Conservation (phyloP, 148 eudicot species). For the Limonium bicolor region DNA sequence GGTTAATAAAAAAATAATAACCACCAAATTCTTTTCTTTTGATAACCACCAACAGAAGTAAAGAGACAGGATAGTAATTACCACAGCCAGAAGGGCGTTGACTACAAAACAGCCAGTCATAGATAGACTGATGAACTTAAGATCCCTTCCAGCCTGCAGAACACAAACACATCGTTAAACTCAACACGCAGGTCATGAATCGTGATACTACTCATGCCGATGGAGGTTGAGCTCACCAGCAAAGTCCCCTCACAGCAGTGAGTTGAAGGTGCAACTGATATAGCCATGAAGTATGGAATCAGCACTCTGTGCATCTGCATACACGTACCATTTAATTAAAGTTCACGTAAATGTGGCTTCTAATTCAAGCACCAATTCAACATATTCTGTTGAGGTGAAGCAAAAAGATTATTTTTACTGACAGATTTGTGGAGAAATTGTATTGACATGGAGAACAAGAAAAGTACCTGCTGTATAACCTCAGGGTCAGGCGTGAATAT, state of each 20-base stretch:
- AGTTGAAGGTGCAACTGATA: slow-evolving; percentile 61
- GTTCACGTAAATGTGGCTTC: too few relatives aligned
- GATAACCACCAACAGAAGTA: too few relatives aligned
- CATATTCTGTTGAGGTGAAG: too few relatives aligned
- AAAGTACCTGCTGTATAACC: slow-evolving; percentile 72
- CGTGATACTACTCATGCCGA: too few relatives aligned
- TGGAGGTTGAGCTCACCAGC: slow-evolving; percentile 48
- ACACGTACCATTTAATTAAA: too few relatives aligned
- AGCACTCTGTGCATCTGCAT: slow-evolving; percentile 83
- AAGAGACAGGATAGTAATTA: slow-evolving; percentile 17
- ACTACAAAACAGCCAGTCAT: slow-evolving; percentile 60
- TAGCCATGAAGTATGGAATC: slow-evolving; percentile 69
- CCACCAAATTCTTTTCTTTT: too few relatives aligned
- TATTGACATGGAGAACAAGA: neutral
- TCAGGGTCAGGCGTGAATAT: slow-evolving; percentile 64
- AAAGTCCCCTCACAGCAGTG: slow-evolving; percentile 91
- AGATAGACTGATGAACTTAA: slow-evolving; percentile 55
- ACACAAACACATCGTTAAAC: too few relatives aligned
- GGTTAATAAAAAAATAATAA: neutral
- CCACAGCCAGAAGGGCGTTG: slow-evolving; percentile 59
- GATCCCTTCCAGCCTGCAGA: slow-evolving; percentile 87
- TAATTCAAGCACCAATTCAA: too few relatives aligned
- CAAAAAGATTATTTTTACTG: too few relatives aligned
- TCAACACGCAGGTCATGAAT: too few relatives aligned
- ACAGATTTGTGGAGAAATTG: too few relatives aligned